Percentiles rank a stretch among this genome's conserved stretches.
Conservation (phyloP, 1,284 basidiomycete genomes). For the Cryptococcus sp. region DNA sequence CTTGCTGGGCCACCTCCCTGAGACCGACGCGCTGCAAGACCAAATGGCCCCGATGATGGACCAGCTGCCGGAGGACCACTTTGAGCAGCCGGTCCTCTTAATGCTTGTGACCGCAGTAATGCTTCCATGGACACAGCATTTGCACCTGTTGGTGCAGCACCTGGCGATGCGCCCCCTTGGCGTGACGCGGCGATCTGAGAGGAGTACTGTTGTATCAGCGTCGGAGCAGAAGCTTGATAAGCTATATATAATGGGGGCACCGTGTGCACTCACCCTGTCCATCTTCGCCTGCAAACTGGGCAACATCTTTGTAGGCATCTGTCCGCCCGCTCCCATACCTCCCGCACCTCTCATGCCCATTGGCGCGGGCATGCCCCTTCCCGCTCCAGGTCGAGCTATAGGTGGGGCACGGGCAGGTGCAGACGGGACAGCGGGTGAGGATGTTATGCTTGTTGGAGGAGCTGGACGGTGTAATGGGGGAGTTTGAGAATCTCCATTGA, state of each 20-base stretch:
- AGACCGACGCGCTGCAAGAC: constrained; percentile 47
- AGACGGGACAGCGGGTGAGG: constrained; percentile 19
- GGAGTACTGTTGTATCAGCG: no score
- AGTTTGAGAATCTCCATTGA: constrained; percentile 2
- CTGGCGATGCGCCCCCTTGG: constrained; percentile 27
- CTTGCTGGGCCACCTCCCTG: constrained; percentile 35
- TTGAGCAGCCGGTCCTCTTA: constrained; percentile 13
- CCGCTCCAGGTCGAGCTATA: constrained; percentile 10
- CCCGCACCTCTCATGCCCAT: constrained; percentile 39
- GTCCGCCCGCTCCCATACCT: constrained; percentile 22
- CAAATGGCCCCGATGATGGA: constrained; percentile 45
- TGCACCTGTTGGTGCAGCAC: constrained; percentile 16
- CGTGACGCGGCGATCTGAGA: constrained; percentile 33
- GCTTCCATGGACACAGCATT: constrained; percentile 48
- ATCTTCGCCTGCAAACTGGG: constrained; percentile 90
- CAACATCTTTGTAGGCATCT: constrained; percentile 60
- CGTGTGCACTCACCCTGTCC: constrained; percentile 58
- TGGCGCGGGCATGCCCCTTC: constrained; percentile 32
- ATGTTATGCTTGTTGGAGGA: constrained; percentile 13
- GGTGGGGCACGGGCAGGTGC: constrained; percentile 9
- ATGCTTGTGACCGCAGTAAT: constrained; percentile 44
- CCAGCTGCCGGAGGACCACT: constrained; percentile 25
- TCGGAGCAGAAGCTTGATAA: background rate
- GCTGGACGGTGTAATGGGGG: constrained; percentile 14
- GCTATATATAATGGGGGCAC: background rate